Conservation (phyloP, 768 basidiomycete genomes). For the Mycena vitilis region DNA sequence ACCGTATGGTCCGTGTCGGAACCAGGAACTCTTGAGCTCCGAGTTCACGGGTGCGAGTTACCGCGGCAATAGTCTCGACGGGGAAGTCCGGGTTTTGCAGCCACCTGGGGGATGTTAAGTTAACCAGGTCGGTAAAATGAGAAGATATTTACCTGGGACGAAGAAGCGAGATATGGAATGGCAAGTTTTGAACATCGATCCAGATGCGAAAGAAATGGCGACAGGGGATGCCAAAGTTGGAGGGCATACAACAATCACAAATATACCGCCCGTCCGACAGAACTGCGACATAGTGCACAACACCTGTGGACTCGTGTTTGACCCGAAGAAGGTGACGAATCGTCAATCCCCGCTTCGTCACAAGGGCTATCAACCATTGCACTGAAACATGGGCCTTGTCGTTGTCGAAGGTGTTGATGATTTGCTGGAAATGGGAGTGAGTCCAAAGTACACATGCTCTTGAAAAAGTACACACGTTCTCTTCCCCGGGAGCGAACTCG, state of each 20-base stretch:
- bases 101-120: no score
- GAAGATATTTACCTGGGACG: no score
- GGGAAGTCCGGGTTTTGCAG: no score
- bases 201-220: slow-evolving; percentile 18
- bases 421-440: slow-evolving; percentile 3
- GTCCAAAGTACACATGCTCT: background rate
- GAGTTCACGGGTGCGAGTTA: no score
- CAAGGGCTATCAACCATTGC: no score
- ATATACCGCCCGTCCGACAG: slow-evolving; percentile 19
- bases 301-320: background rate
- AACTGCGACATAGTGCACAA: slow-evolving; percentile 4
- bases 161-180: no score
- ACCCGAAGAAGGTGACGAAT: no score
- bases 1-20: no score
- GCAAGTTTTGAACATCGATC: slow-evolving; percentile 11
- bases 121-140: no score
- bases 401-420: slow-evolving; percentile 15
- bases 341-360: no score
- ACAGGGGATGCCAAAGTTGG: slow-evolving; percentile 18
- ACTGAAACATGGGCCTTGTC: slow-evolving; percentile 9
- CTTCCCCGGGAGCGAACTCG: background rate
- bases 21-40: no score
- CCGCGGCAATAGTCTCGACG: no score
- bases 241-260: slow-evolving; percentile 17
- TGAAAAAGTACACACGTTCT: background rate